Evolutionary conservation across 179 eudicot species (phyloP), one percentile per base, ranked within the genome.

Genomic region (Sideroxylon spinosum): DNA sequence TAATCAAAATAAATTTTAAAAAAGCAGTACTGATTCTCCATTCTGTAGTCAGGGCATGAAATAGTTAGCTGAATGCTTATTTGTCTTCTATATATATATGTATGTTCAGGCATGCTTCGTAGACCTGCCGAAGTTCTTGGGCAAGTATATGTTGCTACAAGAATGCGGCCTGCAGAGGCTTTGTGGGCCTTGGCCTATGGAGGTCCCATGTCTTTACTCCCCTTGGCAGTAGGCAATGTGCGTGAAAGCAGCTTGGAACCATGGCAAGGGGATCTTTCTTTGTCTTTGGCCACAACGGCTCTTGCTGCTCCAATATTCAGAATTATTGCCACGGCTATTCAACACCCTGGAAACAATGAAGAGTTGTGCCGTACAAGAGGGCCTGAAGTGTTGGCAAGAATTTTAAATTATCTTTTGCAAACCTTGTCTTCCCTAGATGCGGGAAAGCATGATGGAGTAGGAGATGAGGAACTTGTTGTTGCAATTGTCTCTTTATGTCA

Each of bases 101-200:
- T 37, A 37, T 37, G 44, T 37, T 81, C 89, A 95, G 99, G 99
- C 71, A 81, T 79, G 80, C 89, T 88, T 61, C 86, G 99, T 71
- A 89, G 97, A 82, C 99, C 99, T 71, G 99, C 99, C 62, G 98
- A 95, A 84, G 96, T 95, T 78, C 97, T 95, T 59, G 99, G 99
- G 76, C 99, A 91, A 83, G 99, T 95, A 61, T 92, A 94, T 88
- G 98, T 95, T 78, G 99, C 99, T 80, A 88, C 87, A 59, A 92
- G 98, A 81, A 89, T 88, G 90, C 89, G 96, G 48, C 97, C 99
- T 60, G 85, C 89, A 73, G 99, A 95, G 84, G 93, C 99, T 82
- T 83, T 95, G 75, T 94, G 99, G 98, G 93, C 98, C 65, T 80
- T 95, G 87, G 97, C 97, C 65, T 89, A 91, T 88, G 99, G 99